A percentile compares a stretch with the other conserved stretches of the same genome.
phyloP scores from a whole-genome alignment of 2,329 filamentous ascomycete genomes.

The Neonectria coccinea region DNA sequence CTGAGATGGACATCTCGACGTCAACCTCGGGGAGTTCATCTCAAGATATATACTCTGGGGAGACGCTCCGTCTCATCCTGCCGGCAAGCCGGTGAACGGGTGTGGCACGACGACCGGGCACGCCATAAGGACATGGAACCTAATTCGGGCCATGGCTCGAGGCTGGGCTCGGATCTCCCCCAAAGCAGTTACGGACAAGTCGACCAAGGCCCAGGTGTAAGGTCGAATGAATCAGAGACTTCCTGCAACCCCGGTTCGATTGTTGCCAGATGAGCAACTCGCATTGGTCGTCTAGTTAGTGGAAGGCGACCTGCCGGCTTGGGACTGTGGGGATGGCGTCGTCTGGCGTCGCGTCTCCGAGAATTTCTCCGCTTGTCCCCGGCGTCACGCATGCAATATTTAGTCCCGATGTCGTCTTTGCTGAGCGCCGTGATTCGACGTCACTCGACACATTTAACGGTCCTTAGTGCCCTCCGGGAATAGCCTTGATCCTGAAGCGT shows the following conservation, averaged over 20 bases:
- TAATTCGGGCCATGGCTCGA: slow-evolving; percentile 31
- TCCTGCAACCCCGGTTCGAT: slow-evolving; percentile 10
- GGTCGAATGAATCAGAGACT: slow-evolving; percentile 8
- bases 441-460: slow-evolving; percentile 33
- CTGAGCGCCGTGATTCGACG: slow-evolving; percentile 40
- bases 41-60: slow-evolving; percentile 44
- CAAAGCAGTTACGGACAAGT: slow-evolving; percentile 17
- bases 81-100: slow-evolving; percentile 24
- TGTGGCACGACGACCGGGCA: slow-evolving; percentile 42
- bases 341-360: slow-evolving; percentile 42
- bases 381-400: slow-evolving; percentile 38
- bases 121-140: slow-evolving; percentile 42
- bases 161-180: slow-evolving; percentile 9
- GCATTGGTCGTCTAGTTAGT: slow-evolving; percentile 26
- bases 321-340: slow-evolving; percentile 31
- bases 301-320: slow-evolving; percentile 19
- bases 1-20: slow-evolving; percentile 11
- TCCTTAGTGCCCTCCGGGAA: slow-evolving; percentile 31
- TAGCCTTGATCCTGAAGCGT: slow-evolving; percentile 26
- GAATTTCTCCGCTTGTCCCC: slow-evolving; percentile 46
- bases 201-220: background rate
- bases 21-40: slow-evolving; percentile 27
- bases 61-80: slow-evolving; percentile 35
- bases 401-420: slow-evolving; percentile 49
- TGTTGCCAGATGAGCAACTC: slow-evolving; percentile 12